Base-by-base conservation (phyloP, 2,329 filamentous ascomycete genomes). In the Diplodia corticola region DNA sequence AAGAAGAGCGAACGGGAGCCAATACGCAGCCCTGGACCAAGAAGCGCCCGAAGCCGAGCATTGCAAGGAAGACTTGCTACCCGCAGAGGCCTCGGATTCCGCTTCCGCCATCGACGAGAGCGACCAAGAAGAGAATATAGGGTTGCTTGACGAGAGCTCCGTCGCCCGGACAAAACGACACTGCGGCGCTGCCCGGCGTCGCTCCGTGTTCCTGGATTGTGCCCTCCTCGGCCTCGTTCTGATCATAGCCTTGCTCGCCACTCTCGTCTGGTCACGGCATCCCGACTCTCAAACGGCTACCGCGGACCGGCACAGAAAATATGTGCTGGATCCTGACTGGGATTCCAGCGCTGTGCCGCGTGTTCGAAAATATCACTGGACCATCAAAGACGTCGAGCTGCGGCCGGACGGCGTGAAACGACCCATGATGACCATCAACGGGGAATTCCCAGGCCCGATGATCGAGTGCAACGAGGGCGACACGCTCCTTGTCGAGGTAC, bases 401-500 rank as follows among this genome's bases (percentile, higher is more conserved):
- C 88, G 87, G 63, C 88, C 88, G 0, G 86, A 90, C 70, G 88
- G 78, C 10, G 72, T 80, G 15, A 78, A 72, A 59, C 71, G 79
- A 13, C 75, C 76, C 1, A 79, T 81, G 78, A 75, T 79, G 13
- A 69, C 80, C 26, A 78, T 80, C 67, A 79, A 80, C 63, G 70
- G 70, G 40, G 75, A 76, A 54, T 80, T 79, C 59, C 79, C 79
- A 0, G 78, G 77, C 0, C 78, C 78, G 1, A 46, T 79, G 65
- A 73, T 80, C 37, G 76, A 80, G 69, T 75, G 73, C 65, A 80
- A 80, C 71, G 85, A 90, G 70, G 88, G 88, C 17, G 91, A 94
- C 69, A 87, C 84, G 0, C 77, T 93, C 7, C 75, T 89, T 0
- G 85, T 93, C 13, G 84, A 89, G 22, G 81, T 92, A 30, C 76